phyloP scores from a whole-genome alignment of 305 asterid genomes.

The Solanum hybrid region DNA sequence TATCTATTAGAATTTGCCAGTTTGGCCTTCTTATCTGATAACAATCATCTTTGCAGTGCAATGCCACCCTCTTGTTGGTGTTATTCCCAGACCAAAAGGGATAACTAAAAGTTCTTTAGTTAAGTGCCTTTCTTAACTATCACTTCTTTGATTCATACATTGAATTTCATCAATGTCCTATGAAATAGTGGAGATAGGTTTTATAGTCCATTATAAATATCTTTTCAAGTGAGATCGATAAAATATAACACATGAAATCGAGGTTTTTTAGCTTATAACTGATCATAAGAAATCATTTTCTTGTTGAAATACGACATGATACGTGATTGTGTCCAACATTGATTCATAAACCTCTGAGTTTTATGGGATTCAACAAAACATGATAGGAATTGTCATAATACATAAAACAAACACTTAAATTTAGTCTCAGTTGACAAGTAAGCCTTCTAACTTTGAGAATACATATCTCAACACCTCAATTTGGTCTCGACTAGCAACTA shows the following conservation, averaged over 20 bases:
- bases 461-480: not conserved
- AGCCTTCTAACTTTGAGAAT: not conserved
- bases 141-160: not conserved
- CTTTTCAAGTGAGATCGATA: not conserved
- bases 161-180: not conserved
- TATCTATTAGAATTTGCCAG: not conserved
- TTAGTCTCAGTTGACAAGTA: not conserved
- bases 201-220: not conserved
- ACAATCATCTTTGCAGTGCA: not conserved
- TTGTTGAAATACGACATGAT: not conserved
- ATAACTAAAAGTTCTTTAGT: not conserved
- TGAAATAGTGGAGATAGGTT: not conserved
- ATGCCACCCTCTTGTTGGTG: not conserved
- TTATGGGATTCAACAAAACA: not conserved
- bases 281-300: not conserved
- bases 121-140: not conserved
- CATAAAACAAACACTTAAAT: not conserved
- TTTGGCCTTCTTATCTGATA: not conserved
- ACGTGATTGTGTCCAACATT: not conserved
- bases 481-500: not conserved
- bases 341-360: not conserved
- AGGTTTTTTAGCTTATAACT: not conserved
- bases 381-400: not conserved
- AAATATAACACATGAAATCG: not conserved
- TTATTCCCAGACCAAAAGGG: not conserved